Base-by-base conservation (phyloP, 1,284 basidiomycete genomes). In the Sanguinoderma infundibulare region DNA sequence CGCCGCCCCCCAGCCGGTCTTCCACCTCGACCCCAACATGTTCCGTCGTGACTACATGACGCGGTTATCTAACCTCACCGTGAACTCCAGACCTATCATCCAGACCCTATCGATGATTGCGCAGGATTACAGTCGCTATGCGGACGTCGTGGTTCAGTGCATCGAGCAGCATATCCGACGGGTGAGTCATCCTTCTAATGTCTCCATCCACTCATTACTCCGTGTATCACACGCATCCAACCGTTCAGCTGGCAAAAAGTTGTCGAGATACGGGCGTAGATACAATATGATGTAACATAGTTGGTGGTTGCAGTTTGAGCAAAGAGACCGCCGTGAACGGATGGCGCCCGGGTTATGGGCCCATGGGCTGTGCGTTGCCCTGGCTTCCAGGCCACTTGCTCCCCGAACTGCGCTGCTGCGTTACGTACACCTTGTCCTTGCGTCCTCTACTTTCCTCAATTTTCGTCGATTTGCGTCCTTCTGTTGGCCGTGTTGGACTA, bases 1-100 rank as follows among this genome's bases (percentile, higher is more conserved):
- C 42, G 75, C 80, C 14, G 61, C 67, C 12, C 65, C 68, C 26
- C 72, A 70, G 42, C 71, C 68, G n/a, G 64, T 68, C 54, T 85
- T 83, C 75, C 64, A 83, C 72, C 75, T 86, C 78, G 90, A 92
- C 75, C 86, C 93, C 35, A 83, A 83, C 72, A 83, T 84, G 36
- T 96, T 96, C 77, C 90, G 94, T 68, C 86, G 87, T 77, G 91
- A 94, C 76, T 95, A 91, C 77, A 77, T 85, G 65, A 77, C 81
- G 53, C 90, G 94, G 62, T 87, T 98, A 61, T 82, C 87, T 70
- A 87, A 92, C 68, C 89, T 99, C 64, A 96, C 90, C 44, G 90
- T 97, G 82, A 99, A 99, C 78, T 98, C 96, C 68, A 91, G 96
- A 73, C 94, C 95, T 15, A 90, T 98, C 67, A 99, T 99, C 70